A percentile compares a stretch with the other conserved stretches of the same genome.
These are phyloP conservation scores for Rhizophlyctis rosea DNA, from an alignment of 192 early-diverging fungal species.

Conservation along the genomic window DNA sequence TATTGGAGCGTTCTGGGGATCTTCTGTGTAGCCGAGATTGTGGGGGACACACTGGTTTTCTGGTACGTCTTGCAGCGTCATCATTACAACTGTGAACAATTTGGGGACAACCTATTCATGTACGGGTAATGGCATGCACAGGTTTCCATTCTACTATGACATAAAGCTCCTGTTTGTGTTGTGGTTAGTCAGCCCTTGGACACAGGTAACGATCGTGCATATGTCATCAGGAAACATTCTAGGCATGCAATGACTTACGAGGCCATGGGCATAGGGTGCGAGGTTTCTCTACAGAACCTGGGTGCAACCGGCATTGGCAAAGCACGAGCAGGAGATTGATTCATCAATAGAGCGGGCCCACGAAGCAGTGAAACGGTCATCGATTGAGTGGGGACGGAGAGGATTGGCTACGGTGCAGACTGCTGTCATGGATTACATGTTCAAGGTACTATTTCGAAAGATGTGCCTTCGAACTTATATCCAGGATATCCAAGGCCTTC, in stretches of 20 bases:
- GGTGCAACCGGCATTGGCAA: constrained; percentile 17
- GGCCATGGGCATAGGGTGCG: constrained; percentile 22
- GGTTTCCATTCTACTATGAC: constrained; percentile 29
- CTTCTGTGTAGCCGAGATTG: constrained; percentile 19
- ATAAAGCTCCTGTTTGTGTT: constrained; percentile 22
- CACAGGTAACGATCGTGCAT: constrained; percentile 20
- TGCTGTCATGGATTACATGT: not conserved
- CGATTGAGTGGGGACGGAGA: not conserved
- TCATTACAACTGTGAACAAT: not conserved
- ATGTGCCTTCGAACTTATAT: too few relatives aligned
- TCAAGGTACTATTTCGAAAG: not conserved
- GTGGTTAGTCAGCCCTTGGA: constrained; percentile 26
- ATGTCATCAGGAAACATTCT: too few relatives aligned
- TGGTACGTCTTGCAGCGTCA: constrained; percentile 7
- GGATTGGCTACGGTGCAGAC: not conserved
- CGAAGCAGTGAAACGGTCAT: not conserved
- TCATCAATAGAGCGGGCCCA: constrained; percentile 5
- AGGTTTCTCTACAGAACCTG: constrained; percentile 6
- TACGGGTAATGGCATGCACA: not conserved
- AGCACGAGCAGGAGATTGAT: constrained; percentile 25
- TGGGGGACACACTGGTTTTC: constrained; percentile 24
- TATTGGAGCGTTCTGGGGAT: constrained; percentile 29
- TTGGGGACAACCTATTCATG: too few relatives aligned
- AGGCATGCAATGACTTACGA: too few relatives aligned
- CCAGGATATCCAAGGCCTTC: too few relatives aligned